Base-by-base conservation (phyloP, 163 green algal species). In the Coccomyxa subellipsoidea region DNA sequence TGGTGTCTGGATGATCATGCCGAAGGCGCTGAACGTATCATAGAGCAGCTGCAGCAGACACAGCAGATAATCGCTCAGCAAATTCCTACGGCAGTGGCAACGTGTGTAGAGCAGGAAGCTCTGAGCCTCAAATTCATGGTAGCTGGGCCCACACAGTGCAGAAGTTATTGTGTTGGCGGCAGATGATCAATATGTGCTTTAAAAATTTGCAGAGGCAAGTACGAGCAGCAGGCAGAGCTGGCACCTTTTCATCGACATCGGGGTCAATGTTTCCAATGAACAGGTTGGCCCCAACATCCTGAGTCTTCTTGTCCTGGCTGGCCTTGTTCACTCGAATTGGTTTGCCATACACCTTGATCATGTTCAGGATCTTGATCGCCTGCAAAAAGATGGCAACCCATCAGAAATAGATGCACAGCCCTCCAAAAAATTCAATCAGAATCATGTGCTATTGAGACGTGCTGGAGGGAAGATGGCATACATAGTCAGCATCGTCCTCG, bases 11-110 rank as follows among this genome's bases (percentile, higher is more conserved):
- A 97, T 88, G 70, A 99, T 95, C 53, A 98, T 93, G 40, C 97
- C 97, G 89, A 99, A 99, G 0, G 96, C 97, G 66, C 88, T 95
- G 92, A 99, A 99, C 0, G 97, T 99, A 90, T 99, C 96, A 87
- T 99, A 98, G 59, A 99, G 87, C 32, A 98, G 89, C 93, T 96
- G 92, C 78, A 34, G 2, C 70, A 15, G 18, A 76, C 71, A 79
- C 38, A 71, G 31, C 6, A 25, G 47, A 25, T n/a, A n/a, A n/a
- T n/a, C n/a, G n/a, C n/a, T n/a, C n/a, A n/a, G n/a, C n/a, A n/a
- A n/a, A n/a, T n/a, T n/a, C n/a, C n/a, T n/a, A n/a, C n/a, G n/a
- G n/a, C n/a, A n/a, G n/a, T n/a, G n/a, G n/a, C n/a, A n/a, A n/a
- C n/a, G n/a, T n/a, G n/a, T n/a, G n/a, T n/a, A n/a, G n/a, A n/a